Evolutionary conservation across 805 yeast species (phyloP), one percentile per base, ranked within the genome.

Genomic region (Scheffersomyces spartinae): DNA sequence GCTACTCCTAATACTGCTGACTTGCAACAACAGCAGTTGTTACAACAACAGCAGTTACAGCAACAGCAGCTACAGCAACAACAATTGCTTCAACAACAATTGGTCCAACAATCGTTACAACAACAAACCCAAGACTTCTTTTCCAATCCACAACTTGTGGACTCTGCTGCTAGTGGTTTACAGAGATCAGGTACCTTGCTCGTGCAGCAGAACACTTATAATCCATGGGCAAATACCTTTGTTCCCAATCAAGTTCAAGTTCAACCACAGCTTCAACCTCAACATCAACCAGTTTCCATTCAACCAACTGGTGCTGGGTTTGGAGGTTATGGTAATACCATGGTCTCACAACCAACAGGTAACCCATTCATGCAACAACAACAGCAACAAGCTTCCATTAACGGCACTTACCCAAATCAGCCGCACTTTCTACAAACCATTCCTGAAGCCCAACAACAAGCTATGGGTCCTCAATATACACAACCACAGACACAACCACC

Each of bases 291-390:
- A 4, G 33, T 29, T 18, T 27, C 24, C 15, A 30, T 43, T 39
- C 23, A 18, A 29, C 23, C 39, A 26, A 71, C 77, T 5, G 78
- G 77, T 9, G 63, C 63, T 18, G 80, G 79, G 0, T 71, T 72
- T 45, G 78, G 78, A 8, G 74, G 72, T 2, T 66, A 61, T 38
- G 55, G 51, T 5, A 29, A 29, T 34, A 8, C 23, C 47, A 41
- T 28, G 42, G 15, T 8, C 11, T 27, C 43, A 13, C 25, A 33
- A 7, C 26, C 33, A n/a, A 39, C 40, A 6, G 40, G 35, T 29
- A 43, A 30, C 34, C 39, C 25, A 17, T 36, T 17, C 38, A 32
- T 15, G 17, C 36, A 23, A 27, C 41, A 22, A 23, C 24, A 20
- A 20, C 34, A 35, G 32, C 22, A 14, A 23, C 23, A 31, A 17